Conservation (phyloP, 306 rosid genomes). For the Malus fusca region DNA sequence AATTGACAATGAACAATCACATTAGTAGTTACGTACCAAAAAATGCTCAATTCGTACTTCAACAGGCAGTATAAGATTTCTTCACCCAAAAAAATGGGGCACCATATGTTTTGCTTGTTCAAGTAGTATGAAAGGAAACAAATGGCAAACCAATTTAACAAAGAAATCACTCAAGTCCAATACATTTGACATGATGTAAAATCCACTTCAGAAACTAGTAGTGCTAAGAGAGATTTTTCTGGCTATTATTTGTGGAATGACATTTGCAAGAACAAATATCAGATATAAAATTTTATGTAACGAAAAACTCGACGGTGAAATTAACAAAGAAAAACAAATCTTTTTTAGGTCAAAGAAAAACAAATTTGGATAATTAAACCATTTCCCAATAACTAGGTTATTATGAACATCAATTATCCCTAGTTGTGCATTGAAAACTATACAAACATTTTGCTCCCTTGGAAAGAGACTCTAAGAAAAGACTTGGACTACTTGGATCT, state of each 20-base stretch:
- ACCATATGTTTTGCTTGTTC: not conserved
- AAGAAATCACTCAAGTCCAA: not conserved
- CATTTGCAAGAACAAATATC: not conserved
- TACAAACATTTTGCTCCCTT: not conserved
- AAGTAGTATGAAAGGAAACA: not conserved
- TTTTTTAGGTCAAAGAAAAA: too few relatives aligned
- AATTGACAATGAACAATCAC: conserved; percentile 14
- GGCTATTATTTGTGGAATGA: too few relatives aligned
- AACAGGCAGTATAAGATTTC: not conserved
- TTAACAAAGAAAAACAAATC: not conserved
- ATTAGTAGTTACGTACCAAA: not conserved
- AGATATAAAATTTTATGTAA: not conserved
- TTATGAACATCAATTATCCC: not conserved
- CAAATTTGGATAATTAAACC: not conserved
- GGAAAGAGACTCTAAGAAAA: not conserved
- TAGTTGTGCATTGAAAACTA: not conserved
- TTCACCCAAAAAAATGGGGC: too few relatives aligned
- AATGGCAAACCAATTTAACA: not conserved
- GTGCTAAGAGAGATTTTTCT: not conserved
- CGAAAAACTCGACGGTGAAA: not conserved
- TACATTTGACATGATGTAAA: not conserved
- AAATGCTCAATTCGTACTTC: not conserved
- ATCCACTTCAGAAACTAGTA: not conserved
- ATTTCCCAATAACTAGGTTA: not conserved
- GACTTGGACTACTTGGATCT: too few relatives aligned